Conservation (phyloP, 306 rosid species). For the Vigna angularis region DNA sequence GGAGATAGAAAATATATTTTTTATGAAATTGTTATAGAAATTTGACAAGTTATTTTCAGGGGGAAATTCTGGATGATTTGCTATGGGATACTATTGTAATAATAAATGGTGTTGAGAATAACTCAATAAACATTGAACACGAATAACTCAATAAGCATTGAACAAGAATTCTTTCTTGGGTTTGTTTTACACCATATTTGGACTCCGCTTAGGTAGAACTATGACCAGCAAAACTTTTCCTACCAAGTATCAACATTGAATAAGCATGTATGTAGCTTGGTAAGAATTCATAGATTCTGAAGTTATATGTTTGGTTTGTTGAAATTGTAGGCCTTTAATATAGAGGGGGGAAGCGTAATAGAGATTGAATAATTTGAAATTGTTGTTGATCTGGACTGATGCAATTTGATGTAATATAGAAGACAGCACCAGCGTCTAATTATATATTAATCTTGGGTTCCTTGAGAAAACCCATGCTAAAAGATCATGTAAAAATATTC, state of each 20-base stretch:
- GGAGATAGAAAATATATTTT: not conserved
- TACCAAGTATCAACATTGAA: not conserved
- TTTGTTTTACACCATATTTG: not conserved
- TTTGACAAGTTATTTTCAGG: slow-evolving; percentile 8
- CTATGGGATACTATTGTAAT: slow-evolving; percentile 19
- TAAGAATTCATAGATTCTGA: slow-evolving; percentile 1
- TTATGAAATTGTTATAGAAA: slow-evolving; percentile 13
- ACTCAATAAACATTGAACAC: too few relatives aligned
- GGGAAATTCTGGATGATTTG: slow-evolving; percentile 14
- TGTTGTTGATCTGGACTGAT: not conserved
- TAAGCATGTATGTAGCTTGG: not conserved
- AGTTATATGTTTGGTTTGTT: not conserved
- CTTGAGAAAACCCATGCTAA: not conserved
- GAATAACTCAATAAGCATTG: not conserved
- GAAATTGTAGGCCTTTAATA: slow-evolving; percentile 1
- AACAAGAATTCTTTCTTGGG: not conserved
- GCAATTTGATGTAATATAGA: not conserved
- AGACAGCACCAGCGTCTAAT: not conserved
- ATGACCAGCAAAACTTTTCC: not conserved
- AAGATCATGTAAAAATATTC: not conserved
- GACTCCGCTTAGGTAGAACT: not conserved
- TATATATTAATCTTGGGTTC: not conserved
- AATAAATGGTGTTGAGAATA: slow-evolving; percentile 1
- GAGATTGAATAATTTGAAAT: not conserved
- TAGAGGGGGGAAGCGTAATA: not conserved